These are phyloP conservation scores for Chenopodium suecicum DNA, from an alignment of 148 eudicot genomes.

Conservation along the genomic window DNA sequence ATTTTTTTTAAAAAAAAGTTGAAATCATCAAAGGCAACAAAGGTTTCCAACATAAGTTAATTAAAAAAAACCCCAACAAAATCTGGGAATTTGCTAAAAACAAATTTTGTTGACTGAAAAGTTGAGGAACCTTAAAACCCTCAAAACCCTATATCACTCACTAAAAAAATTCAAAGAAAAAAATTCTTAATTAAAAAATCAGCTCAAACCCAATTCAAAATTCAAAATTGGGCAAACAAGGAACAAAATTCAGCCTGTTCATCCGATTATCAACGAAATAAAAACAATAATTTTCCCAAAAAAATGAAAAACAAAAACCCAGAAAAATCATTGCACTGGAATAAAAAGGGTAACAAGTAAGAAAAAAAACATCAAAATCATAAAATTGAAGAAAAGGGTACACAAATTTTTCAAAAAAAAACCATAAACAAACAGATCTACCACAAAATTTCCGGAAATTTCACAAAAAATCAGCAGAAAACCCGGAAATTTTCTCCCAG, in stretches of 20 bases:
- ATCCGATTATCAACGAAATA: not conserved
- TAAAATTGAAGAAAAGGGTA: conserved; percentile 16
- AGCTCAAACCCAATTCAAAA: conserved; percentile 23
- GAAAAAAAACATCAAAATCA: not conserved
- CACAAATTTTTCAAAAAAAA: not conserved
- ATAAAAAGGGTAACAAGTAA: not conserved
- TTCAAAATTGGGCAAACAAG: conserved; percentile 16
- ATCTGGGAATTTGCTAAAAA: not conserved
- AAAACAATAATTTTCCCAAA: not conserved
- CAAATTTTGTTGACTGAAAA: not conserved
- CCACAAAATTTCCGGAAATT: conserved; percentile 10
- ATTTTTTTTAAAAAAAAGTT: too few relatives aligned
- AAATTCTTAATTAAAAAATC: not conserved
- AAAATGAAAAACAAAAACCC: not conserved
- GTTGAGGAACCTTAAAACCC: conserved; percentile 14
- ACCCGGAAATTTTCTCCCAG: not conserved
- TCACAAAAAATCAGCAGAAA: not conserved
- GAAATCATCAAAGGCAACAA: not conserved
- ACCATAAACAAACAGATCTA: conserved; percentile 24
- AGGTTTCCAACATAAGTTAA: not conserved
- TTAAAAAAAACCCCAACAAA: not conserved
- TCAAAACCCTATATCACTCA: conserved; percentile 6
- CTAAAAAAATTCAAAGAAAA: too few relatives aligned
- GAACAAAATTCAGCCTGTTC: conserved; percentile 9
- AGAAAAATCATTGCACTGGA: not conserved